Percentiles rank a stretch among this genome's conserved stretches.
Conservation (phyloP, 441 rosid genomes). For the Erodium trifolium region DNA sequence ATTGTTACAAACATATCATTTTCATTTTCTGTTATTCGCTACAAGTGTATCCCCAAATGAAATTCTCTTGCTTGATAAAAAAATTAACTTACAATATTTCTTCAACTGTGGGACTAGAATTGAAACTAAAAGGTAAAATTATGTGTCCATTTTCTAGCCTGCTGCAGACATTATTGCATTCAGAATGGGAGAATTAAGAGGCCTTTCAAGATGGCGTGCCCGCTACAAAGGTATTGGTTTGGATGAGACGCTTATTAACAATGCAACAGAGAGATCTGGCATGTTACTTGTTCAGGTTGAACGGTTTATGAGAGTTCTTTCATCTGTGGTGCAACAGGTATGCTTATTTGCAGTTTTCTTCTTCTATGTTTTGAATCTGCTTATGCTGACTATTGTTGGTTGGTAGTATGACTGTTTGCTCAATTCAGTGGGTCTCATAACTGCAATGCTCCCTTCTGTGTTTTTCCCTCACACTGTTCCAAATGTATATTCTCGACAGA, state of each 20-base stretch:
- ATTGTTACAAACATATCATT: background rate
- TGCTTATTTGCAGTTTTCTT: constrained; percentile 20
- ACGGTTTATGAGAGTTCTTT: constrained; percentile 68
- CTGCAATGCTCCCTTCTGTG: background rate
- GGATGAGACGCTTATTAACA: constrained; percentile 58
- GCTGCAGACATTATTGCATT: constrained; percentile 93
- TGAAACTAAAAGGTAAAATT: constrained; percentile 27
- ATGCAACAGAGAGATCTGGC: constrained; percentile 72
- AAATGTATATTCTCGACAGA: background rate
- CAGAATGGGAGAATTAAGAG: constrained; percentile 89
- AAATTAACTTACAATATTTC: constrained; percentile 17
- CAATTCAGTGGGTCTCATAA: background rate
- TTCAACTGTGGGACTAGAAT: constrained; percentile 21
- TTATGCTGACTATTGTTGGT: background rate
- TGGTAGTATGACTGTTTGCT: background rate
- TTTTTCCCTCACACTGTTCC: constrained; percentile 1
- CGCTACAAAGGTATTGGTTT: constrained; percentile 72
- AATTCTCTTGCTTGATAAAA: constrained; percentile 10
- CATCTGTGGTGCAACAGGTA: constrained; percentile 89
- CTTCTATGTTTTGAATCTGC: background rate
- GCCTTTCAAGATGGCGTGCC: constrained; percentile 91
- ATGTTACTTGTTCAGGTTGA: constrained; percentile 78
- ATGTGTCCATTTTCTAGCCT: constrained; percentile 54
- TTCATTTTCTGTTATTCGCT: constrained; percentile 4
- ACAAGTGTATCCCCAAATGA: background rate